These are phyloP conservation scores for Polygonum aviculare DNA, from an alignment of 148 eudicot species.

Conservation along the genomic window DNA sequence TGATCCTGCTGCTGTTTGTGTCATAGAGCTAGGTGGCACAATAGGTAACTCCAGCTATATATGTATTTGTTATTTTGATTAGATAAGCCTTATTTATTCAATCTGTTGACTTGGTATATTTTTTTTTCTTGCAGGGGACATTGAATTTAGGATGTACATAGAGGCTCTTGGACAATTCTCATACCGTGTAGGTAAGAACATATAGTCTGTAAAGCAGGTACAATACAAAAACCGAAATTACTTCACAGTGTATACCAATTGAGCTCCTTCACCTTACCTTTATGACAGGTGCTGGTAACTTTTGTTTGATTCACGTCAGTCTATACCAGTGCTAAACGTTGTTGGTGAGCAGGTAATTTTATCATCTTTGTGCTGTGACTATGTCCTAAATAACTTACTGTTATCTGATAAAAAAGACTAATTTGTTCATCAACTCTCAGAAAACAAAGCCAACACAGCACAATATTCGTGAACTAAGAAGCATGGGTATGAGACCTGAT, in stretches of 20 bases:
- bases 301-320: conserved; percentile 95
- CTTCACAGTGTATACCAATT: not conserved
- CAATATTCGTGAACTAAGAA: conserved; percentile 84
- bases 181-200: conserved; percentile 74
- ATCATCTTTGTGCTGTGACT: not conserved
- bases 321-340: conserved; percentile 81
- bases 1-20: conserved; percentile 97
- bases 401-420: conserved; percentile 15
- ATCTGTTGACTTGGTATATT: conserved; percentile 6
- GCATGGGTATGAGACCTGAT: conserved; percentile 77
- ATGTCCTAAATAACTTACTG: not conserved
- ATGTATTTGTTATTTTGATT: conserved; percentile 22
- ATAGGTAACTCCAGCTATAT: conserved; percentile 38
- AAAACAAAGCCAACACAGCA: conserved; percentile 99
- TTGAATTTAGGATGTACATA: conserved; percentile 91
- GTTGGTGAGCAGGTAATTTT: conserved; percentile 95
- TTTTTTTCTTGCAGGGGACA: conserved; percentile 53
- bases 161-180: conserved; percentile 97
- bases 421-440: conserved; percentile 37
- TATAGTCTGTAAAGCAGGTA: not conserved
- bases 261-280: not conserved
- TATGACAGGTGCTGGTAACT: conserved; percentile 70
- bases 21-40: conserved; percentile 96
- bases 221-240: not conserved
- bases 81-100: conserved; percentile 9